phyloP scores from a whole-genome alignment of 345 rosid species.

The Gossypium bickii region DNA sequence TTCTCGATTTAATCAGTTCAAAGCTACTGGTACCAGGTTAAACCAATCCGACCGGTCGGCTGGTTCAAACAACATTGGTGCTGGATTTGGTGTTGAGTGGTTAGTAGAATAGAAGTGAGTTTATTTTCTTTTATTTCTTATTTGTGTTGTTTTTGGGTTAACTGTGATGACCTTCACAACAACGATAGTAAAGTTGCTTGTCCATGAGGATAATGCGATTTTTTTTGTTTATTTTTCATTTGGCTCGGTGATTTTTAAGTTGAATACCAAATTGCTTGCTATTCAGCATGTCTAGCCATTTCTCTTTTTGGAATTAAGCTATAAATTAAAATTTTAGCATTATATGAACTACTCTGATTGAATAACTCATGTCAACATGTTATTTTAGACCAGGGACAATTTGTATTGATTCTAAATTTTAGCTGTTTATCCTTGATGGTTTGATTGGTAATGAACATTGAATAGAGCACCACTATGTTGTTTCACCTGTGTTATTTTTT shows the following conservation, averaged over 20 bases:
- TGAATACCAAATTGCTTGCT: background rate
- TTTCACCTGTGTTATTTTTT: background rate
- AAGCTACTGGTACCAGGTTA: no score
- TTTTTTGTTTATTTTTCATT: background rate
- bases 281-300: background rate
- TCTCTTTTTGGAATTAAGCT: background rate
- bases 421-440: background rate
- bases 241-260: background rate
- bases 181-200: background rate
- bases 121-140: background rate
- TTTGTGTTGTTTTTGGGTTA: background rate
- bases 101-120: background rate
- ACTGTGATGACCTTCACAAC: slow-evolving; percentile 1
- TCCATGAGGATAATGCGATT: background rate
- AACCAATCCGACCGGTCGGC: no score
- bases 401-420: slow-evolving; percentile 7
- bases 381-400: background rate
- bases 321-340: background rate
- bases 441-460: background rate
- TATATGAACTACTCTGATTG: background rate
- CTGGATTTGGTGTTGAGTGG: background rate
- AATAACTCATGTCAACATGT: background rate
- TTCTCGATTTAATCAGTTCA: no score
- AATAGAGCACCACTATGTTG: background rate
- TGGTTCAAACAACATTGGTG: background rate